phyloP scores from a whole-genome alignment of 176 grass and related monocot genomes.

The Luzula sylvatica region DNA sequence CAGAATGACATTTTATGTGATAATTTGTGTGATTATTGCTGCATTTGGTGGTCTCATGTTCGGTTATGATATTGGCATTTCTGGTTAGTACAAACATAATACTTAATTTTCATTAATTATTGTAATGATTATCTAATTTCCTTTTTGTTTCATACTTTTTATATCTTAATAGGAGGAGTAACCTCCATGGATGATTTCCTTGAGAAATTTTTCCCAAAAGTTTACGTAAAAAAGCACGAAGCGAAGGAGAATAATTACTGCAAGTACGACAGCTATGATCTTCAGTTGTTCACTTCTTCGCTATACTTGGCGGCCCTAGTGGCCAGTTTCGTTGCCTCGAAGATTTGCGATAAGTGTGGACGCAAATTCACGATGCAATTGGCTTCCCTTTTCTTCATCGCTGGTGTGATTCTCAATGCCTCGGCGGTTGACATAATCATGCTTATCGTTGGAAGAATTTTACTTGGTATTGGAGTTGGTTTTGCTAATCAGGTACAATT shows the following conservation, averaged over 20 bases:
- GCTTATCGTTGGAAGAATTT: constrained; percentile 58
- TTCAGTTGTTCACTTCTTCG: constrained; percentile 58
- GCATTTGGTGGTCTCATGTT: no score
- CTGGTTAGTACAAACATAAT: no score
- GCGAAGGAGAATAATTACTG: constrained; percentile 58
- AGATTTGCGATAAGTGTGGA: constrained; percentile 23
- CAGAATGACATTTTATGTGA: no score
- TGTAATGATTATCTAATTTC: no score
- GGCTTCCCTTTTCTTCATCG: constrained; percentile 40
- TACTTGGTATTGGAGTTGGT: constrained; percentile 44
- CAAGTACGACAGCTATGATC: constrained; percentile 51
- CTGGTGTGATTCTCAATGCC: constrained; percentile 10
- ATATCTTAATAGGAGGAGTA: constrained; percentile 57
- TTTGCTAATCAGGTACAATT: constrained; percentile 40
- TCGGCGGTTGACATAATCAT: neutral
- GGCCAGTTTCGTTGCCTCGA: constrained; percentile 38
- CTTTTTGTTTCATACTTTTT: no score
- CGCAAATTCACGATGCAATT: constrained; percentile 35
- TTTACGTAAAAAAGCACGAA: constrained; percentile 37
- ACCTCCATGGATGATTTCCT: constrained; percentile 62
- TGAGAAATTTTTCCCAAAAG: constrained; percentile 28
- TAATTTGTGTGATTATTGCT: no score
- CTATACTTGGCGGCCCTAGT: constrained; percentile 50
- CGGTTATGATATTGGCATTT: no score
- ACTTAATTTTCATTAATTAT: no score